Evolutionary conservation across 192 early-diverging fungal genomes (phyloP), one percentile per base, ranked within the genome.

Genomic region (Backusella sp.): DNA sequence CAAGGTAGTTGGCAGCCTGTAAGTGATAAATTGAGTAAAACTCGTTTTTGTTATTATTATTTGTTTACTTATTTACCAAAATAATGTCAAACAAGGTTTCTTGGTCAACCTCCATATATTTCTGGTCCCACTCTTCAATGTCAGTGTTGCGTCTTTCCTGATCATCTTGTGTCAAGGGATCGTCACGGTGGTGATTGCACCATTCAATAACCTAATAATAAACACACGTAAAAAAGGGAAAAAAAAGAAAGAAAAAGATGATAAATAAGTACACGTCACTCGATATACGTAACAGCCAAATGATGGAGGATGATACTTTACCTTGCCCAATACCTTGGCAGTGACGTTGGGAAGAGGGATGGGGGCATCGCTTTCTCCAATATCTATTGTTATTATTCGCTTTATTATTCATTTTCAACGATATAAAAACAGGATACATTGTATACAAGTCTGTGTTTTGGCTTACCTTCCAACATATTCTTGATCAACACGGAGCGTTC

Each of bases 1-100:
- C 98, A 73, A 99, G 86, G 83, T 95, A 94, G 80, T 96, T 95
- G 46, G 95, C 91, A 42, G 94, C 94, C 75, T 85, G 66, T 12
- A 11, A 1, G n/a, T 23, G 23, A 21, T n/a, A 12, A 28, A 65
- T 66, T 14, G 12, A 14, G 46, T n/a, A 34, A 17, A 11, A 3
- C 14, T 17, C 14, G 42, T 4, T 44, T 12, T 3, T 39, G 11
- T 39, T 12, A 0, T 12, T 44, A 42, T 14, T 44, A 15, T 44
- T 44, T 44, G 42, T 19, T 44, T 44, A 19, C 14, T n/a, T 37
- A 28, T 65, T 73, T 73, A 84, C 83, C 68, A 95, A 77, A 75
- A 94, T 90, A n/a, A 94, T 90, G 79, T 94, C 93, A 49, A 93
- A 95, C 41, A 96, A 77, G 78, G 90, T 88, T 70, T 94, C 94